Evolutionary conservation across 2,329 filamentous ascomycete genomes (phyloP), one percentile per base, ranked within the genome.

Genomic region (Talaromyces sp.): DNA sequence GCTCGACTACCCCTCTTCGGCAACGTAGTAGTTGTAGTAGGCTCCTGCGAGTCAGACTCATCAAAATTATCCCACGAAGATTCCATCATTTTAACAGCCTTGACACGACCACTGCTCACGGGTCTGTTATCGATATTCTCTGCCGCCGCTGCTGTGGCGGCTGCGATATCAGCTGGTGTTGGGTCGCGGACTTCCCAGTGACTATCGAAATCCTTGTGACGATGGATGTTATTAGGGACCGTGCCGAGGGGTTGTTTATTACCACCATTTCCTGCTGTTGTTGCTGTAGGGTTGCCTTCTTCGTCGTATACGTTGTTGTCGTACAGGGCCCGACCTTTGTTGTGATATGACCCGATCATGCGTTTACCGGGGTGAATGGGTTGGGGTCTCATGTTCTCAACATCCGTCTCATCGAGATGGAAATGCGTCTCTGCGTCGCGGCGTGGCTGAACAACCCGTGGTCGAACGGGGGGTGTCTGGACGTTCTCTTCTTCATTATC

Each of bases 341-440:
- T 91, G 58, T 85, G 81, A 37, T 75, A 80, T n/a, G 79, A 73
- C 39, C 76, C 74, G 63, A 77, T 77, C 37, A 70, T 68, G 22
- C 72, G 69, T 17, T 46, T 52, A 17, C 48, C 48, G 13, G 35
- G 48, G n/a, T 43, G 52, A 4, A 25, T 56, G 60, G 22, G 66
- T 61, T 46, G 71, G 67, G 54, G 66, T 66, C 43, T 77, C 75
- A 56, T 81, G 15, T 79, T 75, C 52, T 83, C 82, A 35, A 82
- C 82, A 51, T 84, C 85, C 57, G 92, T 86, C 69, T 97, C 92
- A 56, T 84, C 79, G 66, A 97, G 83, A 61, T 94, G 86, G 69
- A 96, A 97, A 73, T 97, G 91, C 1, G 85, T 77, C 69, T 92
- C 86, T 17, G 88, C 87, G 66, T 95, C 89, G 41, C 86, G 89